Percentiles rank a stretch among this genome's conserved stretches.
Conservation (phyloP, 306 rosid genomes). For the Cicer bijugum region DNA sequence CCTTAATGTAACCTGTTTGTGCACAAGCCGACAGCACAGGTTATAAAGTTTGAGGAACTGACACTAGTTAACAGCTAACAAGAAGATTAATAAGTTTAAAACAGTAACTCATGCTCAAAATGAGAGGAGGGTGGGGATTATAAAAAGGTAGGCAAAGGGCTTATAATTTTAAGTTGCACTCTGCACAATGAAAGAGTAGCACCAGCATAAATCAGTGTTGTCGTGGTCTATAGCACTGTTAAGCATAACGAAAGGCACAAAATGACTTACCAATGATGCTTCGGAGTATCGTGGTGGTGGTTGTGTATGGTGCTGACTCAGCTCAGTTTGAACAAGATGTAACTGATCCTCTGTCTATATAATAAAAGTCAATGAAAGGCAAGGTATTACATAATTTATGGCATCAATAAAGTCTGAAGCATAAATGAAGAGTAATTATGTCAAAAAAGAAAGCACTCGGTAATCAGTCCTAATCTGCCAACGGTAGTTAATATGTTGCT, state of each 20-base stretch:
- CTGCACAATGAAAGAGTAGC: constrained; percentile 10
- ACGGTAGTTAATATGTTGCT: constrained; percentile 6
- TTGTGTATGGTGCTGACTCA: constrained; percentile 77
- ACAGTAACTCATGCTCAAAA: not conserved
- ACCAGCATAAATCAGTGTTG: constrained; percentile 27
- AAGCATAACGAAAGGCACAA: constrained; percentile 27
- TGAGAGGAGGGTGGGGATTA: not conserved
- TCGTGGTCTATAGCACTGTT: constrained; percentile 8
- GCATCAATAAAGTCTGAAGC: constrained; percentile 28
- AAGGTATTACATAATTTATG: not conserved
- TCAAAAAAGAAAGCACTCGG: not conserved
- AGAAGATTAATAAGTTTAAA: constrained; percentile 27
- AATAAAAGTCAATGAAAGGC: constrained; percentile 46
- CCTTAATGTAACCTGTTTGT: not conserved
- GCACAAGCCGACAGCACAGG: not conserved
- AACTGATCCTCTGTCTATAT: constrained; percentile 71
- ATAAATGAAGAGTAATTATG: constrained; percentile 17
- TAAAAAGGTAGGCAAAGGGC: not conserved
- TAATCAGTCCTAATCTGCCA: constrained; percentile 33
- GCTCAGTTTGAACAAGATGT: constrained; percentile 57
- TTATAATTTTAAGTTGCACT: constrained; percentile 13
- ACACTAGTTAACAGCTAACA: constrained; percentile 14
- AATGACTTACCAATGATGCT: constrained; percentile 74
- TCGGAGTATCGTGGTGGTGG: constrained; percentile 89
- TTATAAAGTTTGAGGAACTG: constrained; percentile 19